These are phyloP conservation scores for Guyanaporus albipodus DNA, from an alignment of 768 basidiomycete species.

Conservation along the genomic window DNA sequence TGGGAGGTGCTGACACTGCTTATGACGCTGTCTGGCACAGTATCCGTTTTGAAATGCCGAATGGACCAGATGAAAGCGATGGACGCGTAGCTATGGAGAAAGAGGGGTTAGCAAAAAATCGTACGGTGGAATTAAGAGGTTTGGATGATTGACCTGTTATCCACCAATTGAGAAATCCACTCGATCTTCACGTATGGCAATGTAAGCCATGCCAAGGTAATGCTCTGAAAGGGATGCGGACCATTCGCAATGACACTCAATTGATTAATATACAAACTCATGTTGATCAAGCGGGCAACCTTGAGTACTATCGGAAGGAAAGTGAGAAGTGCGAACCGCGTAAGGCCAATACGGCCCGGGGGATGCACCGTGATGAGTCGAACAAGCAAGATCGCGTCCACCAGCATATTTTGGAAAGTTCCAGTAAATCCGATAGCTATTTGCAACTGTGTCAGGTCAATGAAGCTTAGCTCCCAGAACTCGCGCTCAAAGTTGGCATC, in stretches of 20 bases:
- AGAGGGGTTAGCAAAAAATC: not conserved
- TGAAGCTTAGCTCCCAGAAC: not conserved
- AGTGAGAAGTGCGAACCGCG: constrained; percentile 13
- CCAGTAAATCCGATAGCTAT: constrained; percentile 21
- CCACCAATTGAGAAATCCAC: constrained; percentile 26
- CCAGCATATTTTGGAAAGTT: constrained; percentile 20
- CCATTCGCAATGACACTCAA: not conserved
- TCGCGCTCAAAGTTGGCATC: not conserved
- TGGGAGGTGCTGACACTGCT: not conserved
- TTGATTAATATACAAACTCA: constrained; percentile 11
- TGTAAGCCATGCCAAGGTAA: constrained; percentile 9
- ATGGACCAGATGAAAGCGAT: constrained; percentile 24
- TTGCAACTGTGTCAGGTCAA: constrained; percentile 3
- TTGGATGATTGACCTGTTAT: constrained; percentile 22
- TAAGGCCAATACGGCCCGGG: constrained; percentile 2
- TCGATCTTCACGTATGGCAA: constrained; percentile 30
- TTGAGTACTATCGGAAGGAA: constrained; percentile 21
- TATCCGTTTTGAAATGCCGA: not conserved
- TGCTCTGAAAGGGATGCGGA: not conserved
- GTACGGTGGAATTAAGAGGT: not conserved
- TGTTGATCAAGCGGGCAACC: constrained; percentile 17
- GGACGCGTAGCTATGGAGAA: constrained; percentile 19
- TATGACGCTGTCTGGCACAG: not conserved
- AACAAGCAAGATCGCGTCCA: constrained; percentile 21
- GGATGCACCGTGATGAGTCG: constrained; percentile 22